Percentiles rank a stretch among this genome's conserved stretches.
Conservation (phyloP, 1,284 basidiomycete genomes). For the Lentinula novae-zelandiae region DNA sequence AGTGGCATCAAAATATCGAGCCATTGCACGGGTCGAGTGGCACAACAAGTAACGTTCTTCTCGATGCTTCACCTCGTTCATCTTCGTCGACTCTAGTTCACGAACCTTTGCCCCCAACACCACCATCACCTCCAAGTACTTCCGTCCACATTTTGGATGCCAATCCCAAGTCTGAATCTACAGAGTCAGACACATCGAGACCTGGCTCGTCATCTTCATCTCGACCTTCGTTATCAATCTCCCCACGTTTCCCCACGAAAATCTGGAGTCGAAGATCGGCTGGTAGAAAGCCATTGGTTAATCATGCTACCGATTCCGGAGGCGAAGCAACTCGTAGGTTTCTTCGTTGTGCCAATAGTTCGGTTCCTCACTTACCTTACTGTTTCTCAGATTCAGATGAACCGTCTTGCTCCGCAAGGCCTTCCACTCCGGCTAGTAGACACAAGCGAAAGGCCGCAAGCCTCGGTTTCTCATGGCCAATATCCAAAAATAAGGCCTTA, state of each 20-base stretch:
- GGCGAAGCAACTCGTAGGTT: conserved; percentile 9
- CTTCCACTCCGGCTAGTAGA: background rate
- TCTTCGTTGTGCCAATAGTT: background rate
- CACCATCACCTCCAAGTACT: background rate
- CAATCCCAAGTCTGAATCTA: background rate
- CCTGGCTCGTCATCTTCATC: background rate
- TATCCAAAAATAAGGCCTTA: background rate
- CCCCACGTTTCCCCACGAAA: conserved; percentile 2
- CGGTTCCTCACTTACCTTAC: background rate
- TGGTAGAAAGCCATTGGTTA: background rate
- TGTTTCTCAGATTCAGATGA: background rate
- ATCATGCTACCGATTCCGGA: background rate
- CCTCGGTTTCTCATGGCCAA: conserved; percentile 5
- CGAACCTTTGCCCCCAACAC: background rate
- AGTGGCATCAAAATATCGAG: background rate
- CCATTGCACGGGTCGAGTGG: background rate
- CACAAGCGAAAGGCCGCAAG: conserved; percentile 2
- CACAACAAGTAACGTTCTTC: background rate
- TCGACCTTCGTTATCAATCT: background rate
- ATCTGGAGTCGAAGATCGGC: background rate
- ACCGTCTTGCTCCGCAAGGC: background rate
- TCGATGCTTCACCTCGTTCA: conserved; percentile 11
- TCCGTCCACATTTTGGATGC: background rate
- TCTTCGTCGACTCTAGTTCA: conserved; percentile 13
- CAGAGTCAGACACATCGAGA: background rate